Evolutionary conservation across 106 monocot genomes (phyloP), one percentile per base, ranked within the genome.

Genomic region (Ottelia alismoides): DNA sequence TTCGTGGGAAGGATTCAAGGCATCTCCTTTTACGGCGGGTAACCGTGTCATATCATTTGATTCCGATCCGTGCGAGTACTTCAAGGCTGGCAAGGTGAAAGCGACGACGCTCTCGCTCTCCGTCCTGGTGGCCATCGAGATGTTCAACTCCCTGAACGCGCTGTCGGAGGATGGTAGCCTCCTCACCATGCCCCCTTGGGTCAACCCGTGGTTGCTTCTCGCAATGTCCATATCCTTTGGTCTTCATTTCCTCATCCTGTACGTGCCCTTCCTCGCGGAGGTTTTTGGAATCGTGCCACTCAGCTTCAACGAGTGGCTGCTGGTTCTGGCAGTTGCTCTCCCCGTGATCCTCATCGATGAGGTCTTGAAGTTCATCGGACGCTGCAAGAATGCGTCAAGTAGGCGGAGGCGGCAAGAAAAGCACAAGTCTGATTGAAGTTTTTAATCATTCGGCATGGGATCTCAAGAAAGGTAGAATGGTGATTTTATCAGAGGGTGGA

Each of bases 111-210:
- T 92, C 11, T 92, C 91, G 2, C 74, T 91, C 20, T 91, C 91
- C 18, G 91, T 91, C 52, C n/a, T 91, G 51, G 91, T 91, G 11
- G 80, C 91, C 55, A 91, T 91, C 12, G 91, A 91, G 71, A 91
- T 91, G 91, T 91, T 91, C 70, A 91, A 91, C 47, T 85, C 91
- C 10, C 84, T 91, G n/a, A 91, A 91, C 49, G 91, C 91, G 1
- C 69, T 91, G 5, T 85, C 85, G 0, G 91, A 91, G 49, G 91
- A 91, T 24, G 75, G 67, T 6, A 85, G 85, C 51, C 78, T 85
- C 27, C 29, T 91, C 30, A 66, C 62, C 68, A 90, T 90, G 89
- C 89, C 89, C n/a, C 90, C 90, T 11, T 90, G 90, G 90, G 90
- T 91, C 51, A 85, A 91, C 62, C 91, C 91, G 0, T 91, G 85